Evolutionary conservation across 495 filamentous ascomycete species (phyloP).

Genomic region (Friedmanniomyces endolithicus): DNA sequence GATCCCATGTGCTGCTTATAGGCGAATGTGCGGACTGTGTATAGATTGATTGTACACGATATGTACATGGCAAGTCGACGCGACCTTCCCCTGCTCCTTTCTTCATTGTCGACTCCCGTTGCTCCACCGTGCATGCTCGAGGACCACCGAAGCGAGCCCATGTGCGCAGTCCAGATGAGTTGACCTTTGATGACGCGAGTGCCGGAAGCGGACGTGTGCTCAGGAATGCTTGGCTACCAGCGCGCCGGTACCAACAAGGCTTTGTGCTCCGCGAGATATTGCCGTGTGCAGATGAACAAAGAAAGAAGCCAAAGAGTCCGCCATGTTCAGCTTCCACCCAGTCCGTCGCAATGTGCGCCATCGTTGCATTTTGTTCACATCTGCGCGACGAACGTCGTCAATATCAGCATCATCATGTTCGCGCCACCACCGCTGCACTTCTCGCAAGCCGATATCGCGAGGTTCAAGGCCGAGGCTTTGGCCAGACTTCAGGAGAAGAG

Average conservation of each 20-base stretch:
- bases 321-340: too few species aligned
- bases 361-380: neutral
- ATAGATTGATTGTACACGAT: too few species aligned
- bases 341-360: neutral
- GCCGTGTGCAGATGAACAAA: constrained; percentile 1
- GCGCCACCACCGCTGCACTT: constrained; percentile 16
- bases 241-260: neutral
- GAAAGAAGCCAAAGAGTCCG: neutral
- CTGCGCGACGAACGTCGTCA: neutral
- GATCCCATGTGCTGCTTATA: too few species aligned
- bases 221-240: constrained; percentile 9
- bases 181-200: too few species aligned
- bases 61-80: too few species aligned
- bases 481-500: constrained; percentile 4
- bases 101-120: too few species aligned
- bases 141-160: too few species aligned
- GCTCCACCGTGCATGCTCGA: too few species aligned
- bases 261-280: constrained; percentile 9
- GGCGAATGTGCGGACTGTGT: too few species aligned
- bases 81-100: too few species aligned
- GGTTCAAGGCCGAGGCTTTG: constrained; percentile 1
- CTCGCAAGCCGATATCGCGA: constrained; percentile 13
- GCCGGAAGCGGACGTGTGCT: neutral
- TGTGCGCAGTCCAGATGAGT: too few species aligned
- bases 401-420: constrained; percentile 11